Evolutionary conservation across 116 monocot genomes (phyloP).

Genomic region (Zostera marina): DNA sequence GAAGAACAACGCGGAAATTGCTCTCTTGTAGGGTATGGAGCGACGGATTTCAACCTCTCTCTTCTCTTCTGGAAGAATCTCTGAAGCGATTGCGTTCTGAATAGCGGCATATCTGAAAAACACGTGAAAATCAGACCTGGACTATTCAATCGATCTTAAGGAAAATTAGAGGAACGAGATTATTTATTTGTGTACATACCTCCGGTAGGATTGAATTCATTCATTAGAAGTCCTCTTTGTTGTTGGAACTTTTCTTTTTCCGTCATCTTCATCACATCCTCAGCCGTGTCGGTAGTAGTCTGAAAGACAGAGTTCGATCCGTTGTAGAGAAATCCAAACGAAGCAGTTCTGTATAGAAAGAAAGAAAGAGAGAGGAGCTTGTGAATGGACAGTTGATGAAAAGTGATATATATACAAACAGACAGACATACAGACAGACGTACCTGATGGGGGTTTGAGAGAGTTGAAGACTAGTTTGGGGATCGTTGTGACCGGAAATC

Average conservation of each 20-base stretch:
- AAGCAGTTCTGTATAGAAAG: neutral
- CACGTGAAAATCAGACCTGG: no score
- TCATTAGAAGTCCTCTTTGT: constrained; percentile 2
- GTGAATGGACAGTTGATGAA: no score
- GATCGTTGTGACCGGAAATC: neutral
- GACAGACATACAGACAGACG: no score
- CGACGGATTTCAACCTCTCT: constrained; percentile 2
- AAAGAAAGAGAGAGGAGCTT: no score
- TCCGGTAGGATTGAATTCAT: neutral
- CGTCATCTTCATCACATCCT: constrained; percentile 8
- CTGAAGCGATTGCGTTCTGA: constrained; percentile 10
- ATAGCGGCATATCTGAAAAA: constrained; percentile 9
- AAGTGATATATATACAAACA: no score
- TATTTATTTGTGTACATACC: neutral
- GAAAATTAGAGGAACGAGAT: no score
- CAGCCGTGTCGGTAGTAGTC: constrained; percentile 1
- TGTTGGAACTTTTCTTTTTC: neutral
- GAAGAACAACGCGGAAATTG: no score
- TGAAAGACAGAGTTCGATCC: neutral
- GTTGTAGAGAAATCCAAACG: constrained; percentile 6
- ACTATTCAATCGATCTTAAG: no score
- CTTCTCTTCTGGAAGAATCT: constrained; percentile 12
- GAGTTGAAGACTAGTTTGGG: neutral
- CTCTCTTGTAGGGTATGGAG: neutral
- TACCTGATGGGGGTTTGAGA: neutral